Base-by-base conservation (phyloP, 257 asterid species). In the Solanum rostratum region DNA sequence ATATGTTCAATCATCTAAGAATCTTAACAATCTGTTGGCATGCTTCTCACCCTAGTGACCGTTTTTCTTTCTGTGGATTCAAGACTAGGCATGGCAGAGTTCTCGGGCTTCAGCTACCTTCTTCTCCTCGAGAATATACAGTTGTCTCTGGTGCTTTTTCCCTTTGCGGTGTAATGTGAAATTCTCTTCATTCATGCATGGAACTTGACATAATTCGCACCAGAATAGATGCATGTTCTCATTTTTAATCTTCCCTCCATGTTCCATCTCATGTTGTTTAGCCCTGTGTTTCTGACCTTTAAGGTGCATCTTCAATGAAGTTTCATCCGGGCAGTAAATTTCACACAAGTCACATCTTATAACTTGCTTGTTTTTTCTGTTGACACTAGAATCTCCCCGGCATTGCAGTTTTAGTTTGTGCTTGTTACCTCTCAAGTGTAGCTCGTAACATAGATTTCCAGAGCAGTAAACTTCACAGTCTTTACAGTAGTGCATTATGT, bases 261-360 rank as follows among this genome's bases (percentile, higher is more conserved):
- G 68, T 50, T 88, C 87, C 57, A 62, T 3, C n/a, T 84, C 90
- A 14, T 65, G 85, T 22, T 91, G 9, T 69, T 87, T 94, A 8
- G 89, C 88, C 87, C 85, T 85, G 92, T 94, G 97, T 79, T 90
- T 94, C 83, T 88, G 80, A 45, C 97, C 97, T 43, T 79, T 84
- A 24, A 85, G 88, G 87, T 92, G 97, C 84, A 87, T 49, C 7
- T 66, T 57, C 20, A 94, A 49, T 14, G 80, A 41, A 55, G 43
- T 54, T 68, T 59, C 54, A 13, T 91, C 94, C 1, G 87, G 3
- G 88, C 93, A 94, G 87, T 85, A 89, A 49, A 92, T 90, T 55
- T 84, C 53, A 43, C 97, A 92, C 16, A 89, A 62, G 0, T 91
- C 88, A 71, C 95, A 92, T 57, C 57, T 85, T 11, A 86, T 62